These are phyloP conservation scores for Chytridium lagenaria DNA, from an alignment of 371 early-diverging fungal genomes.

Conservation along the genomic window DNA sequence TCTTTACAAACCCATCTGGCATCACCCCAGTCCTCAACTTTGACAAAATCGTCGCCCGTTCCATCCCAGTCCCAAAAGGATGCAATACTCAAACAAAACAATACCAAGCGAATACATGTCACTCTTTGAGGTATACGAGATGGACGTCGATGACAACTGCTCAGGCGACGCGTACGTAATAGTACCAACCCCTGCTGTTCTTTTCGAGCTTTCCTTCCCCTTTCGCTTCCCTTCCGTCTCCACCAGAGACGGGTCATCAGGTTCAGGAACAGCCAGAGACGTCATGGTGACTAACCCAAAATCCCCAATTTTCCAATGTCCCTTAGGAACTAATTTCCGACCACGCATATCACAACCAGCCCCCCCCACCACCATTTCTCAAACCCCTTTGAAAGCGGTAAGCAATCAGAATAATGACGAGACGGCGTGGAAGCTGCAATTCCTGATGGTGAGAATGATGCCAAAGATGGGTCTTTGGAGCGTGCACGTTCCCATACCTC, in stretches of 20 bases:
- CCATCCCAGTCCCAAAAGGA: slow-evolving; percentile 76
- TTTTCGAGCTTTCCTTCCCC: not conserved
- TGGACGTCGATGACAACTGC: slow-evolving; percentile 61
- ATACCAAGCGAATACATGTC: slow-evolving; percentile 75
- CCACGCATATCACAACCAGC: slow-evolving; percentile 5
- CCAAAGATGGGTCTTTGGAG: not conserved
- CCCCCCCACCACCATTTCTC: slow-evolving; percentile 21
- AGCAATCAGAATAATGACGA: not conserved
- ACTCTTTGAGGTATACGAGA: slow-evolving; percentile 53
- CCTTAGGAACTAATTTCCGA: slow-evolving; percentile 15
- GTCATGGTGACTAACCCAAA: slow-evolving; percentile 78
- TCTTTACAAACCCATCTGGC: slow-evolving; percentile 74
- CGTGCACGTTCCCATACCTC: not conserved
- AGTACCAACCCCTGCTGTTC: slow-evolving; percentile 69
- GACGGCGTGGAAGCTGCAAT: not conserved
- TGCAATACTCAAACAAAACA: slow-evolving; percentile 81
- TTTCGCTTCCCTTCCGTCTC: not conserved
- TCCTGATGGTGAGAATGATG: not conserved
- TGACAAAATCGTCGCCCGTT: slow-evolving; percentile 68
- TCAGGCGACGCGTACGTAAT: slow-evolving; percentile 94
- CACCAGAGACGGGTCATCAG: not conserved
- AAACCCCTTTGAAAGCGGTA: slow-evolving; percentile 15
- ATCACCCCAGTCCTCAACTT: slow-evolving; percentile 70
- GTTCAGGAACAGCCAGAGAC: slow-evolving; percentile 1
- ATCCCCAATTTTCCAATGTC: slow-evolving; percentile 78